Evolutionary conservation across 2,329 filamentous ascomycete genomes (phyloP), one percentile per base, ranked within the genome.

Genomic region (Pseudogymnoascus sp.): DNA sequence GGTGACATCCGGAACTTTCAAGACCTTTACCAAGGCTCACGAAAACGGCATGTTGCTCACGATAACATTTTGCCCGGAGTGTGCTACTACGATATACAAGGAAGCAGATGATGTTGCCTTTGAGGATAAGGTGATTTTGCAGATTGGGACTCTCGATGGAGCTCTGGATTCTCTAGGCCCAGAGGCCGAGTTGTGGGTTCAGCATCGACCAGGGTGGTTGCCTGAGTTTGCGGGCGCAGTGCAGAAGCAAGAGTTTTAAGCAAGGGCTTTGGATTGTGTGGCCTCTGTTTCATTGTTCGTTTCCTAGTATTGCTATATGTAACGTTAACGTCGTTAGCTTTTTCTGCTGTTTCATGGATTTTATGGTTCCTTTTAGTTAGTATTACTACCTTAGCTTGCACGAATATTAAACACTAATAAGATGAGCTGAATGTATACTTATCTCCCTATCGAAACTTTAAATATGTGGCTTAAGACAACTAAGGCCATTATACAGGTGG

Each of bases 61-160:
- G 0, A 28, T 62, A 19, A 22, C 46, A 11, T 65, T 63, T 33
- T 67, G 65, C 38, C 28, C 61, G 24, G 59, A 65, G 3, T 67
- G 65, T 33, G 64, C 62, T 1, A 62, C 64, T 10, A 63, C 33
- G 41, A 62, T 67, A 2, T 67, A 63, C 28, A 67, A 67, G 38
- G 46, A 61, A 6, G 50, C 56, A 1, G 41, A 63, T 26, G 59
- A 14, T n/a, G 59, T 41, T n/a, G 64, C 33, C 1, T 65, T 65
- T 11, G 59, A 62, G 31, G 60, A 50, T 22, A n/a, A 33, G 24
- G 60, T 61, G 6, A 59, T 67, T 26, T 31, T 67, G 19, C 64
- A 65, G 43, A 62, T 61, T 37, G 64, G 65, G n/a, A 65, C 61
- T 4, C 31, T 65, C 50, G 62, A 64, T 60, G 41, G 11, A 3